phyloP scores from a whole-genome alignment of 1,284 basidiomycete species.

The Wallemia ichthyophaga region DNA sequence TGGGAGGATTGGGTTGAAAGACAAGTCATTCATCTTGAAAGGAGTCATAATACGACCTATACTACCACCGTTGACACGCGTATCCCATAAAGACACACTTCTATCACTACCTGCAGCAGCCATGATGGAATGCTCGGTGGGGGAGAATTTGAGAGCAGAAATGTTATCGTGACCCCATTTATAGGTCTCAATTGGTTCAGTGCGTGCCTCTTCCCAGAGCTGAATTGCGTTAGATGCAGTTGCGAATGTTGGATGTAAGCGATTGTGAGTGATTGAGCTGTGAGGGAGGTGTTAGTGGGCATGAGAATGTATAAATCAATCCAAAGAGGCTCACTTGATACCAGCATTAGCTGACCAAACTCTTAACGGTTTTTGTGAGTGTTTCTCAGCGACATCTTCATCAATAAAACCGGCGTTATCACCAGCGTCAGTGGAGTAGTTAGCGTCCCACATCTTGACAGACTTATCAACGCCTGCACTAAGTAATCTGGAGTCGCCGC shows the following conservation, averaged over 20 bases:
- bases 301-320: not conserved
- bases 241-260: constrained; percentile 57
- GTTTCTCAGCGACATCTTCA: not conserved
- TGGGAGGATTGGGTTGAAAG: constrained; percentile 88
- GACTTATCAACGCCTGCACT: constrained; percentile 76
- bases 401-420: constrained; percentile 7
- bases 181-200: not conserved
- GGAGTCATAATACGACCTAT: constrained; percentile 9
- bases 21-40: constrained; percentile 33
- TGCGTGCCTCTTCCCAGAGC: constrained; percentile 92
- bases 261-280: constrained; percentile 81
- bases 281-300: constrained; percentile 2
- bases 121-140: constrained; percentile 69
- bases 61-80: not conserved
- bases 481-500: constrained; percentile 34
- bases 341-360: constrained; percentile 36
- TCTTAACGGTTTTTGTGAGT: not conserved
- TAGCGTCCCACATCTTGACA: constrained; percentile 60
- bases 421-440: constrained; percentile 13
- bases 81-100: constrained; percentile 48
- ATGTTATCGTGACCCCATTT: constrained; percentile 24
- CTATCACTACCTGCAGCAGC: constrained; percentile 80
- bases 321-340: constrained; percentile 69
- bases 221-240: constrained; percentile 81
- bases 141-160: constrained; percentile 65